A percentile compares a stretch with the other conserved stretches of the same genome.
Evolutionary conservation across 2,329 filamentous ascomycete species (phyloP).

Genomic region (Colletotrichum scovillei): DNA sequence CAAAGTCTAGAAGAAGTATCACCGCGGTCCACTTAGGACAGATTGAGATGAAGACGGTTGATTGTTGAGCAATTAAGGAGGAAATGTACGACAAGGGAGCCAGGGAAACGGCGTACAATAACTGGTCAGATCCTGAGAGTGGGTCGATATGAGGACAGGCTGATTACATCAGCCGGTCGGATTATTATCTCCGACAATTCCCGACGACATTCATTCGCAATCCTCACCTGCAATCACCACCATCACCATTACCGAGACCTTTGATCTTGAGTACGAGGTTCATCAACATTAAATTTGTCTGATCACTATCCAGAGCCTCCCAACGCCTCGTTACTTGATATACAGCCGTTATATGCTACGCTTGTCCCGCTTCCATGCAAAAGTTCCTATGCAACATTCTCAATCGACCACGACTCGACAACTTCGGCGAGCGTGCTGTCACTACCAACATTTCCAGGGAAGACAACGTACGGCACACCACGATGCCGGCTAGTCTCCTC

Average conservation of each 20-base stretch:
- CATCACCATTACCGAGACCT: neutral
- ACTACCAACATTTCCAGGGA: constrained; percentile 68
- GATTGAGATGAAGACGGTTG: neutral
- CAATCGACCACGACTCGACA: constrained; percentile 43
- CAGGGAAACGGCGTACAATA: neutral
- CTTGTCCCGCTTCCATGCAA: constrained; percentile 12
- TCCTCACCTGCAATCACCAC: neutral
- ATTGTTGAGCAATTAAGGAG: neutral
- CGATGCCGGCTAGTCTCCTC: constrained; percentile 62
- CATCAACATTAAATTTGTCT: constrained; percentile 3
- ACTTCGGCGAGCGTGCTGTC: constrained; percentile 58
- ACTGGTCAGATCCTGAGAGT: neutral
- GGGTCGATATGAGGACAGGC: too few relatives aligned
- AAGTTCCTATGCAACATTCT: constrained; percentile 8
- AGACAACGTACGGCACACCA: constrained; percentile 66
- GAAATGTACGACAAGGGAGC: neutral
- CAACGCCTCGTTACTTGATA: neutral
- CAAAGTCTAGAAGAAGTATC: neutral
- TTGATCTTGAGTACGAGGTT: neutral
- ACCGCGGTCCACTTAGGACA: neutral
- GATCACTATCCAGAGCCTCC: neutral
- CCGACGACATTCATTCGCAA: neutral
- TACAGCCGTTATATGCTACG: constrained; percentile 4
- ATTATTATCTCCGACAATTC: neutral
- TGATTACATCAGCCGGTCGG: neutral